Base-by-base conservation (phyloP, 352 stramenopile genomes). In the Phytophthora aleatoria region DNA sequence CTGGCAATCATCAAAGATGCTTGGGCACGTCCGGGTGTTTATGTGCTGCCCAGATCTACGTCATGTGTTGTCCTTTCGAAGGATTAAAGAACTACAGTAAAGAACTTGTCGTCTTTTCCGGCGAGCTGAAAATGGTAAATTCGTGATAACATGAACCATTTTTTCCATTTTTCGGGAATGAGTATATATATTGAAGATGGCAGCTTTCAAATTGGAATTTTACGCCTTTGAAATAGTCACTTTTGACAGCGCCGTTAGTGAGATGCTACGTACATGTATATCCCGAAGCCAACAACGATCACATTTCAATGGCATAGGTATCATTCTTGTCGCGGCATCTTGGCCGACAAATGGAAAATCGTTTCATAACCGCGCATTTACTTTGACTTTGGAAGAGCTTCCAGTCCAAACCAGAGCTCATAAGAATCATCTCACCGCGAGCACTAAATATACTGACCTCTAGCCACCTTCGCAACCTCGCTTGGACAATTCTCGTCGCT, bases 381-480 rank as follows among this genome's bases (percentile, higher is more conserved):
- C 35, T n/a, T 15, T 41, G 35, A 12, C 35, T 41, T n/a, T 3
- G 5, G 5, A 41, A 16, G 35, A 36, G 50, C 58, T 26, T 28
- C 42, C 7, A 43, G 20, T 49, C 41, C 30, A 50, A 60, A 20
- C 26, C 1, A 33, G 35, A 42, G 58, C 49, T 70, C 61, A 64
- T 69, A 64, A 69, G 64, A 71, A 67, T 60, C 42, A 63, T 64
- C 64, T 51, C 64, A 60, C 38, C 5, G 47, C 10, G 54, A 51
- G 13, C 43, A 31, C 58, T 72, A 72, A 53, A 72, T 69, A 63
- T 71, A 63, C 50, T 67, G 45, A 71, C 43, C 41, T 41, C 11
- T 41, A 41, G 35, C 35, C 35, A 41, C 60, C 60, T 43, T 65
- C 58, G 31, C 58, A 66, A 24, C 10, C 3, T 35, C 24, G 16